These are phyloP conservation scores for Phytophthora sp. DNA, from an alignment of 352 stramenopile species.

Conservation along the genomic window DNA sequence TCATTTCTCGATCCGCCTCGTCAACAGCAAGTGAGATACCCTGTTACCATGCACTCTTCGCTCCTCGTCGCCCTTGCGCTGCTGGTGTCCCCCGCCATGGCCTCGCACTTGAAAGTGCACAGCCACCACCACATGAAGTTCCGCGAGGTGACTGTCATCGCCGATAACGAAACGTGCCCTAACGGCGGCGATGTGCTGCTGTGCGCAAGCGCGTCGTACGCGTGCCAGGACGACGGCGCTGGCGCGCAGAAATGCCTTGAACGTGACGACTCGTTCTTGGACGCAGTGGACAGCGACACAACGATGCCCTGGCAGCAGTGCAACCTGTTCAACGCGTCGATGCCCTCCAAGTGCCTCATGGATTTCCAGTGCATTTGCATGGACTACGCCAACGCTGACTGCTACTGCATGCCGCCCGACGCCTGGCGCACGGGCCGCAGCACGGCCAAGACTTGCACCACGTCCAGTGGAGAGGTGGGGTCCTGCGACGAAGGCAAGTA, in stretches of 20 bases:
- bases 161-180: slow-evolving; percentile 46
- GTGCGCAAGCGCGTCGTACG: slow-evolving; percentile 46
- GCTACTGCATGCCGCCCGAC: slow-evolving; percentile 58
- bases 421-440: slow-evolving; percentile 46
- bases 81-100: slow-evolving; percentile 13
- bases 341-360: slow-evolving; percentile 59
- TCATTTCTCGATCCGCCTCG: slow-evolving; percentile 28
- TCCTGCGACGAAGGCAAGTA: slow-evolving; percentile 58
- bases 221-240: slow-evolving; percentile 48
- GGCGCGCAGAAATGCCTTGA: slow-evolving; percentile 44
- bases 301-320: slow-evolving; percentile 51
- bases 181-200: slow-evolving; percentile 52
- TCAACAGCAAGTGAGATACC: slow-evolving; percentile 1
- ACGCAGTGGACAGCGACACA: slow-evolving; percentile 43
- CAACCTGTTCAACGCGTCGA: slow-evolving; percentile 34
- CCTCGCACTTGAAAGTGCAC: slow-evolving; percentile 31
- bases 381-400: slow-evolving; percentile 50
- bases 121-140: slow-evolving; percentile 52
- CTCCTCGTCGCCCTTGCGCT: slow-evolving; percentile 28
- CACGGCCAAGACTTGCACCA: slow-evolving; percentile 45
- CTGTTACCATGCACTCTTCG: slow-evolving; percentile 23
- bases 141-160: slow-evolving; percentile 52
- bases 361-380: slow-evolving; percentile 53
- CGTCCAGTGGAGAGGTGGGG: slow-evolving; percentile 33
- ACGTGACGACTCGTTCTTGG: slow-evolving; percentile 51